Base-by-base conservation (phyloP, 2,329 filamentous ascomycete species). In the Catunica adiposa region DNA sequence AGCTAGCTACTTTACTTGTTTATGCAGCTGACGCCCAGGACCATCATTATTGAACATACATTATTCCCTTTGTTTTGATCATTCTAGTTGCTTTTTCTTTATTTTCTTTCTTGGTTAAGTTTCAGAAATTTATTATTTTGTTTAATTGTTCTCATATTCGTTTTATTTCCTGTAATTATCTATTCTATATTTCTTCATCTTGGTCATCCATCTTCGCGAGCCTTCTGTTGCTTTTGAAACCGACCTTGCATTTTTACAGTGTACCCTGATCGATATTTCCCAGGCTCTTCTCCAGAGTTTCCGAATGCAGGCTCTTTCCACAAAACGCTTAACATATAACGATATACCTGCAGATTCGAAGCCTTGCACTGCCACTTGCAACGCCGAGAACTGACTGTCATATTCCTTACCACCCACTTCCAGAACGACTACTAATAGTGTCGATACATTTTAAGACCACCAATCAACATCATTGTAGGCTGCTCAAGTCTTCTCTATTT, bases 331-430 rank as follows among this genome's bases (percentile, higher is more conserved):
- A 2, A 17, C 40, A 17, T 22, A 44, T 22, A 17, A 44, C 40
- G 3, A 44, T n/a, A 48, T 23, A 15, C 44, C 22, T 48, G 44
- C 44, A 48, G 23, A 23, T 25, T 48, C 38, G n/a, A 42, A 48
- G 20, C 44, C 44, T 48, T 48, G 44, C 44, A 48, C 44, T 48
- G 44, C 44, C 44, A 48, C 44, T 26, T 44, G 40, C 44, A 48
- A 48, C 44, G 26, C 20, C 44, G 22, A 48, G n/a, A n/a, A n/a
- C n/a, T n/a, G 44, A 25, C 20, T 25, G 23, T n/a, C 23, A 20
- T 25, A 26, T 48, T 26, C 22, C 23, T 48, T 11, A 34, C 29
- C 29, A 34, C 29, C 29, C 11, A 34, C 29, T 34, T 34, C 11
- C 29, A 34, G 29, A 34, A 34, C 29, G 11, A 5, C 29, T 34